Conservation (phyloP, 2,329 filamentous ascomycete genomes). For the Alternaria brassicae region DNA sequence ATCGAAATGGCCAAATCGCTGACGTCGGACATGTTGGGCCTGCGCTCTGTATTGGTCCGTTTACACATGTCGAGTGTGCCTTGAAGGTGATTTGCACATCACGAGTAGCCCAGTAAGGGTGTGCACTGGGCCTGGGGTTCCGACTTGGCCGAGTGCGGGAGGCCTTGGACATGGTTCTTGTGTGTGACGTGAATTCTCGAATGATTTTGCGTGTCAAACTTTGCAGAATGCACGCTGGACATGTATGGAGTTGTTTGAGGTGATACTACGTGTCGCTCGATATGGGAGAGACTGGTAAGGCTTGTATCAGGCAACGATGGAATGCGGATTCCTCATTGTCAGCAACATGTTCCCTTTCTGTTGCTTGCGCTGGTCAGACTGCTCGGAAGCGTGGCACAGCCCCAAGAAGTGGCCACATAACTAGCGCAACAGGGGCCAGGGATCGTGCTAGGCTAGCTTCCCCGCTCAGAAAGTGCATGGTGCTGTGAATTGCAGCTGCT, state of each 20-base stretch:
- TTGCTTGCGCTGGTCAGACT: constrained; percentile 7
- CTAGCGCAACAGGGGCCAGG: constrained; percentile 10
- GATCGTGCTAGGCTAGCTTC: constrained; percentile 26
- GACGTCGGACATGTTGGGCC: constrained; percentile 18
- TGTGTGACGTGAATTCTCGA: constrained; percentile 15
- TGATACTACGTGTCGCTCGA: background rate
- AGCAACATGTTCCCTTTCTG: background rate
- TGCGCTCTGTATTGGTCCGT: constrained; percentile 19
- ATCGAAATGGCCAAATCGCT: constrained; percentile 16
- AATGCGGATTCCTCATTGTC: constrained; percentile 2
- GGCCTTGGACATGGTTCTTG: constrained; percentile 23
- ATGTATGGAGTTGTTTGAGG: background rate
- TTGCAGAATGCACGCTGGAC: background rate
- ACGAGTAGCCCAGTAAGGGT: constrained; percentile 22
- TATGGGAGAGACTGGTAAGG: background rate
- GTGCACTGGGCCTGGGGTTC: constrained; percentile 14
- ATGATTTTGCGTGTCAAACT: background rate
- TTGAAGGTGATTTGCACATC: constrained; percentile 26
- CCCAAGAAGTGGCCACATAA: constrained; percentile 21
- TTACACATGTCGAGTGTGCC: constrained; percentile 21
- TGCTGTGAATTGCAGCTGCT: constrained; percentile 9
- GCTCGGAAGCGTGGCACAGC: constrained; percentile 21
- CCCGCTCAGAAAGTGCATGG: constrained; percentile 23
- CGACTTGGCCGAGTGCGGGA: constrained; percentile 34
- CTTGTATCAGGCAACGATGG: background rate